phyloP scores from a whole-genome alignment of 2,329 filamentous ascomycete genomes.

The Colletotrichum gigasporum region DNA sequence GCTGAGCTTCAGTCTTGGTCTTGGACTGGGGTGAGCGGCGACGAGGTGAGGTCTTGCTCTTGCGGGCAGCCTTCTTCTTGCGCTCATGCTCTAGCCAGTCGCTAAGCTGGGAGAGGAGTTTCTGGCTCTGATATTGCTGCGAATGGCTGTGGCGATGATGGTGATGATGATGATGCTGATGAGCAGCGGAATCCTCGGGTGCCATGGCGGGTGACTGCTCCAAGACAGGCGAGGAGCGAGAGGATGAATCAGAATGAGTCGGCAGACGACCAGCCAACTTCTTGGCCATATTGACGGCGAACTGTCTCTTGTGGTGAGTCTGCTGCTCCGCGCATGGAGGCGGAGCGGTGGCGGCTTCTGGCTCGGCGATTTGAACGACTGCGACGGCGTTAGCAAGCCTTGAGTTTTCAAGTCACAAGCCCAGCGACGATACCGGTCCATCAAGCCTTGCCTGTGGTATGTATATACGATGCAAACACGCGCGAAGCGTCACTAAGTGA shows the following conservation, averaged over 20 bases:
- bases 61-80: slow-evolving; percentile 68
- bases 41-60: slow-evolving; percentile 52
- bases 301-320: slow-evolving; percentile 50
- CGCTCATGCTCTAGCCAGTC: slow-evolving; percentile 88
- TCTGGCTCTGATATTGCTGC: slow-evolving; percentile 56
- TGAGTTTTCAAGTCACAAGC: slow-evolving; percentile 3
- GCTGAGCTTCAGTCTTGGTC: slow-evolving; percentile 6
- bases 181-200: slow-evolving; percentile 37
- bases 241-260: slow-evolving; percentile 46
- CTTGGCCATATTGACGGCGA: slow-evolving; percentile 52
- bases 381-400: slow-evolving; percentile 29
- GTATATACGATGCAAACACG: not conserved
- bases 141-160: slow-evolving; percentile 44
- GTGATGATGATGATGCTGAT: slow-evolving; percentile 30
- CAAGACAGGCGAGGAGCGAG: slow-evolving; percentile 53
- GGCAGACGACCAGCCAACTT: slow-evolving; percentile 51
- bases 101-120: slow-evolving; percentile 76
- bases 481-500: slow-evolving; percentile 36
- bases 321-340: slow-evolving; percentile 44
- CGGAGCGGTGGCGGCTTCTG: slow-evolving; percentile 38
- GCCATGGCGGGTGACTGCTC: slow-evolving; percentile 41
- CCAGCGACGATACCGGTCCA: slow-evolving; percentile 29
- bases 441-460: slow-evolving; percentile 8
- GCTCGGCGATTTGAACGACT: slow-evolving; percentile 70
- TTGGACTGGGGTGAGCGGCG: slow-evolving; percentile 47